phyloP scores from a whole-genome alignment of 148 eudicot genomes.

The Rhododendron henanense region DNA sequence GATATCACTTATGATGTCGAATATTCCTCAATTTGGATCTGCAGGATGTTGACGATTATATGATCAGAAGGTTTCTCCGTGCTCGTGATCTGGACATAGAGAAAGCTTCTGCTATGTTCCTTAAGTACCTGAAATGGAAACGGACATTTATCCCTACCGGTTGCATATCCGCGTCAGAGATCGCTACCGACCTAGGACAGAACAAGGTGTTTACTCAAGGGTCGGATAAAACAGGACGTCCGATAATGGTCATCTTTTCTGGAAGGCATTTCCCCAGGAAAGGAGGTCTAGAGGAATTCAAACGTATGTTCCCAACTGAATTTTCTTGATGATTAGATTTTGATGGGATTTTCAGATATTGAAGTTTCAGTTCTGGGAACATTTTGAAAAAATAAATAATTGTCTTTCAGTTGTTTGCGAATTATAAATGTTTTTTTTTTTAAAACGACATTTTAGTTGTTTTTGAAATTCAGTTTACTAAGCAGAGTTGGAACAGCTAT shows the following conservation, averaged over 20 bases:
- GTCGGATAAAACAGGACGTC: conserved; percentile 57
- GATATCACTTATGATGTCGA: too few relatives aligned
- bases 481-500: background rate
- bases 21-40: conserved; percentile 1
- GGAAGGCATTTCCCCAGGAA: conserved; percentile 49
- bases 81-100: conserved; percentile 76
- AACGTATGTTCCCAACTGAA: conserved; percentile 36
- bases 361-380: background rate
- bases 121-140: conserved; percentile 66
- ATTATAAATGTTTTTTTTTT: background rate
- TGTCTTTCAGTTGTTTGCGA: background rate
- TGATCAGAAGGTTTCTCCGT: conserved; percentile 68
- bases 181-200: conserved; percentile 49
- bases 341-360: background rate
- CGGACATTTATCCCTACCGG: conserved; percentile 57
- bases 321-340: background rate
- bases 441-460: background rate
- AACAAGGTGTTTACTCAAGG: conserved; percentile 73
- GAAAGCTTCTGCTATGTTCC: conserved; percentile 53
- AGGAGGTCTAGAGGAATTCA: conserved; percentile 77
- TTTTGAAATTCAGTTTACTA: background rate
- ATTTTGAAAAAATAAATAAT: background rate
- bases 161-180: conserved; percentile 46
- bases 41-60: conserved; percentile 60
- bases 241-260: conserved; percentile 43